phyloP scores from a whole-genome alignment of 2,329 filamentous ascomycete species.

The Talaromyces sp. region DNA sequence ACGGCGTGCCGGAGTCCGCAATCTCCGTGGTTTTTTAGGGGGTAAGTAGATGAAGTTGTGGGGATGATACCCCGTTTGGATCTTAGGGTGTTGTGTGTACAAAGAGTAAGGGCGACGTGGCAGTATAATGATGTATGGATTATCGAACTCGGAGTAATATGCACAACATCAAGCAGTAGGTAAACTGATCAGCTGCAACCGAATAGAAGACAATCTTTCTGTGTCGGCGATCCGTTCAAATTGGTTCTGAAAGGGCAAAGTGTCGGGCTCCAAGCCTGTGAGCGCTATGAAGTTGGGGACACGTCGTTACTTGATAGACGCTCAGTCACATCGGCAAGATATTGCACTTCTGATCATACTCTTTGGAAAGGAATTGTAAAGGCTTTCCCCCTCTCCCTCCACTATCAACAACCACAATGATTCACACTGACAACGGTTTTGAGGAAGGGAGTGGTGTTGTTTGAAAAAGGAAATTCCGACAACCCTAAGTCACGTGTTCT shows the following conservation, averaged over 20 bases:
- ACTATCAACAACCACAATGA: background rate
- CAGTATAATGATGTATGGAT: background rate
- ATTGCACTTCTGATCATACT: background rate
- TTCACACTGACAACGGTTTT: background rate
- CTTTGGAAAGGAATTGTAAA: background rate
- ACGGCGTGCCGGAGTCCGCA: conserved; percentile 4
- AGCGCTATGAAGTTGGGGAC: background rate
- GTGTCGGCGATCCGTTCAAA: background rate
- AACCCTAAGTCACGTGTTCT: background rate
- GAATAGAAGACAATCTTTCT: background rate
- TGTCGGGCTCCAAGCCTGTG: background rate
- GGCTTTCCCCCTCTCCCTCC: background rate
- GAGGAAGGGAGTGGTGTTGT: background rate
- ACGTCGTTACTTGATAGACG: background rate
- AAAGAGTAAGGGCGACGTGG: conserved; percentile 1
- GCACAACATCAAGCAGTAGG: background rate
- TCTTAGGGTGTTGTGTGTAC: background rate
- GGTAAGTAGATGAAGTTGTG: background rate
- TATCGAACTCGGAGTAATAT: background rate
- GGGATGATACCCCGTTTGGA: background rate
- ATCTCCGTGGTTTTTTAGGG: background rate
- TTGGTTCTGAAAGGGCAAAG: background rate
- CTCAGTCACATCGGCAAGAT: background rate
- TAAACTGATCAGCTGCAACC: background rate
- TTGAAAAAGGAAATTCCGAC: background rate